Percentiles rank a stretch among this genome's conserved stretches.
phyloP scores from a whole-genome alignment of 2,329 filamentous ascomycete species.

The Shiraia sp. region DNA sequence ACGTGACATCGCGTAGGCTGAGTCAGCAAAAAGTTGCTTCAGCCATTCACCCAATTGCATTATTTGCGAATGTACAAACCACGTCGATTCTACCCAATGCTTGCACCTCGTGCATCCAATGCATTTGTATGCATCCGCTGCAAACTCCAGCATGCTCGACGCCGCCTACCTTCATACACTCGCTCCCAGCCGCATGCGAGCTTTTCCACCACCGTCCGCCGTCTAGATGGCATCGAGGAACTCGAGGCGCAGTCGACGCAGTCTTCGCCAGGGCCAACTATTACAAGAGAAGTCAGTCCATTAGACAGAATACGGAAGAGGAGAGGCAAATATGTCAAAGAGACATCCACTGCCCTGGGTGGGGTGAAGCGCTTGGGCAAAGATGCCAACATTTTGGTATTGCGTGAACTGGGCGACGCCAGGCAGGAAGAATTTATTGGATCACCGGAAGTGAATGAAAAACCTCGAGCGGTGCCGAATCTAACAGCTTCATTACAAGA shows the following conservation, averaged over 20 bases:
- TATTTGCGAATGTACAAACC: too few species aligned
- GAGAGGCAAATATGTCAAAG: constrained; percentile 30
- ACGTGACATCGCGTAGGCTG: constrained; percentile 41
- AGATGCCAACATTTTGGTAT: constrained; percentile 41
- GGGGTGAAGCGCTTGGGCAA: constrained; percentile 39
- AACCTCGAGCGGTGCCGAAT: constrained; percentile 21
- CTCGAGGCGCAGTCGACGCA: constrained; percentile 3
- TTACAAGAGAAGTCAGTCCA: constrained; percentile 15
- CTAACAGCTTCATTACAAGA: constrained; percentile 33
- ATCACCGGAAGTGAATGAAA: constrained; percentile 3
- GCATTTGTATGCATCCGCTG: constrained; percentile 47
- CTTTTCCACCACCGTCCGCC: constrained; percentile 35
- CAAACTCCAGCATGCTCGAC: constrained; percentile 36
- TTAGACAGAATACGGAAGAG: constrained; percentile 24
- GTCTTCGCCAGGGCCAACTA: constrained; percentile 3
- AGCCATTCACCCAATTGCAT: too few species aligned
- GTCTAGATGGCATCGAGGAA: constrained; percentile 25
- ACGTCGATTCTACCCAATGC: constrained; percentile 41
- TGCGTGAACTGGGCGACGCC: constrained; percentile 29
- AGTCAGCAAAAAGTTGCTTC: constrained; percentile 29
- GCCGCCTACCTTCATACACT: constrained; percentile 16
- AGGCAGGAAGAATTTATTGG: neutral
- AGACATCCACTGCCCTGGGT: constrained; percentile 31
- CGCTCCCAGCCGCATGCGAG: constrained; percentile 19
- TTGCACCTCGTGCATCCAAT: constrained; percentile 39